Percentiles rank a stretch among this genome's conserved stretches.
These are phyloP conservation scores for Acanthamoeba sp. DNA, from an alignment of 208 protist species.

Conservation along the genomic window DNA sequence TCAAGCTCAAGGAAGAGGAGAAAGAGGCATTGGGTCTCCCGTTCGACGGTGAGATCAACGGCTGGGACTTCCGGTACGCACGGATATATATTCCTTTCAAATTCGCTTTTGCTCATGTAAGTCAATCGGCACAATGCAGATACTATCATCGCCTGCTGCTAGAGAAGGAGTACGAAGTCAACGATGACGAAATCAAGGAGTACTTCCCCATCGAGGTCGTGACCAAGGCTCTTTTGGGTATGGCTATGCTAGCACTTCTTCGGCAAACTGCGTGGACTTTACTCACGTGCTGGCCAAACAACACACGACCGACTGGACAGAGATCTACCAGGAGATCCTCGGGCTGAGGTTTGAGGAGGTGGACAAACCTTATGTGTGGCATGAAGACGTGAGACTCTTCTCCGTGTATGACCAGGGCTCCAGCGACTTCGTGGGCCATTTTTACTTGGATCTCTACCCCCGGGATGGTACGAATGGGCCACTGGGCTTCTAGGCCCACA, in stretches of 20 bases:
- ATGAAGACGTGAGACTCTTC: conserved; percentile 84
- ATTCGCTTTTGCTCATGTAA: too few relatives aligned
- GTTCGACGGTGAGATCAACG: conserved; percentile 80
- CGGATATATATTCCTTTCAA: too few relatives aligned
- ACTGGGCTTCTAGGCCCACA: conserved; percentile 73
- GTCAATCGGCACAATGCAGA: conserved; percentile 26
- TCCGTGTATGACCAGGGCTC: conserved; percentile 69
- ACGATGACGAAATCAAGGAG: conserved; percentile 81
- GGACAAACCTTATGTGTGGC: conserved; percentile 80
- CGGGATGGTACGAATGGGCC: conserved; percentile 85
- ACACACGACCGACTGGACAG: conserved; percentile 78
- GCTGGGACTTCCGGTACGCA: conserved; percentile 80
- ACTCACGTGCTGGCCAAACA: conserved; percentile 9
- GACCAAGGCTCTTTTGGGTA: background rate
- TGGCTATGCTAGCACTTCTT: too few relatives aligned
- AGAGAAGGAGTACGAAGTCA: conserved; percentile 79
- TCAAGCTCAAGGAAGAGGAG: conserved; percentile 84
- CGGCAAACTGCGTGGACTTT: too few relatives aligned
- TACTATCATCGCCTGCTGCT: conserved; percentile 83
- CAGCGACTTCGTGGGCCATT: conserved; percentile 82
- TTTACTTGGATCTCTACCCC: conserved; percentile 84
- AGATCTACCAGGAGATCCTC: conserved; percentile 84
- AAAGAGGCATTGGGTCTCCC: background rate
- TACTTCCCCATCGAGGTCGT: conserved; percentile 88
- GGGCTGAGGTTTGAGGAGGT: conserved; percentile 71